phyloP scores from a whole-genome alignment of 1,139 yeast genomes.

The Scheffersomyces titani region DNA sequence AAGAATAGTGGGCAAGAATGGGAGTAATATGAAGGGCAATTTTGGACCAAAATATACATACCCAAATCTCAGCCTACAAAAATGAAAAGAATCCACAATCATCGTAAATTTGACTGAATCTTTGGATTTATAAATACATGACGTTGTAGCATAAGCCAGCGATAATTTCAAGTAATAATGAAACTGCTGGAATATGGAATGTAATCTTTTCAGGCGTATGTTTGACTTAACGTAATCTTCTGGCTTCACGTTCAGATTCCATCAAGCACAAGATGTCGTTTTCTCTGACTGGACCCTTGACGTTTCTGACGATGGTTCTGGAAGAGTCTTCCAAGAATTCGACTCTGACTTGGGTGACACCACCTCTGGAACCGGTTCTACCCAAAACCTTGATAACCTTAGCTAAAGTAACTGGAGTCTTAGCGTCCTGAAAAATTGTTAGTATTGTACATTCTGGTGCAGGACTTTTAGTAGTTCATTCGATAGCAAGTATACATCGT shows the following conservation, averaged over 20 bases:
- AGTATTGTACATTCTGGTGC: conserved; percentile 9
- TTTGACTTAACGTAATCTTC: conserved; percentile 55
- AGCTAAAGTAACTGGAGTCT: conserved; percentile 98
- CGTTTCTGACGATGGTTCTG: conserved; percentile 99
- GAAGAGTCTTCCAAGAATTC: conserved; percentile 98
- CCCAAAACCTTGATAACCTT: conserved; percentile 99
- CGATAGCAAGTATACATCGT: background rate
- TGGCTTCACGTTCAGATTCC: conserved; percentile 99
- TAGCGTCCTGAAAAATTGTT: conserved; percentile 57
- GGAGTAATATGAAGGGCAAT: background rate
- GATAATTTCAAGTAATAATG: background rate
- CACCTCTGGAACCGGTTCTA: conserved; percentile 99
- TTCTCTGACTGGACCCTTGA: conserved; percentile 99
- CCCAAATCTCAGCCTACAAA: background rate
- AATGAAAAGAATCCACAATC: background rate
- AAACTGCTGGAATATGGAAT: background rate
- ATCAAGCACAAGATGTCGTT: conserved; percentile 97
- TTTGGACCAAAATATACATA: background rate
- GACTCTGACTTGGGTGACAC: conserved; percentile 99
- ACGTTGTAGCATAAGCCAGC: background rate
- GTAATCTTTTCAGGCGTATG: background rate
- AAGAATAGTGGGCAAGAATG: background rate
- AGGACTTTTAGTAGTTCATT: background rate
- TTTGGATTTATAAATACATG: background rate
- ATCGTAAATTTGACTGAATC: background rate